Evolutionary conservation across 139 green algal genomes (phyloP).

Genomic region (Mychonastes homosphaera): DNA sequence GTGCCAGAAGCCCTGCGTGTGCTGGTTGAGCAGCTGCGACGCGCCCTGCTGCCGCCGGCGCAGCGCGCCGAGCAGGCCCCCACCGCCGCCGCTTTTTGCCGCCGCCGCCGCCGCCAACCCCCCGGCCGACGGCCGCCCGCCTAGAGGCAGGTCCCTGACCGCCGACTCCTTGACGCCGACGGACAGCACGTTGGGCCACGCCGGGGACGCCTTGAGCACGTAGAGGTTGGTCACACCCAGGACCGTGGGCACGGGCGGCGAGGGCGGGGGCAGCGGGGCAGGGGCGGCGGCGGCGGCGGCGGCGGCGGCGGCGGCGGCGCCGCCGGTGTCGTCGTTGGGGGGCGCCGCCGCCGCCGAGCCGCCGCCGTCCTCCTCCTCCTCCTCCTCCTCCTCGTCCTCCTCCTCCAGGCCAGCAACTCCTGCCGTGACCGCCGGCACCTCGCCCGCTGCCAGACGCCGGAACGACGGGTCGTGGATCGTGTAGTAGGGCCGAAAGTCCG

Average conservation of each 20-base stretch:
- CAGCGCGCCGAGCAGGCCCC: not conserved
- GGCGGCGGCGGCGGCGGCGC: too few relatives aligned
- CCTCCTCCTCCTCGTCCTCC: constrained; percentile 5
- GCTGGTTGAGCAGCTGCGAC: constrained; percentile 42
- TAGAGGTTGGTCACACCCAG: constrained; percentile 86
- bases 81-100: not conserved
- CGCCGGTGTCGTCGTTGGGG: too few relatives aligned
- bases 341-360: too few relatives aligned
- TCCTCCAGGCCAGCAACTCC: constrained; percentile 2
- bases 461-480: constrained; percentile 86
- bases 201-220: constrained; percentile 68
- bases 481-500: constrained; percentile 82
- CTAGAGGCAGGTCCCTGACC: not conserved
- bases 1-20: constrained; percentile 56
- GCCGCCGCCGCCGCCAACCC: not conserved
- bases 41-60: constrained; percentile 8
- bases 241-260: constrained; percentile 59
- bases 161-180: constrained; percentile 34
- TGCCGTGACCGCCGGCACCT: constrained; percentile 13
- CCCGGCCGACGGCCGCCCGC: not conserved
- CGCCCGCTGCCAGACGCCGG: constrained; percentile 28
- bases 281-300: too few relatives aligned
- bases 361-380: too few relatives aligned
- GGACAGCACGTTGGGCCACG: constrained; percentile 60
- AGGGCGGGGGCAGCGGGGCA: too few relatives aligned